These are phyloP conservation scores for Laguncularia racemosa DNA, from an alignment of 345 rosid species.

Conservation along the genomic window DNA sequence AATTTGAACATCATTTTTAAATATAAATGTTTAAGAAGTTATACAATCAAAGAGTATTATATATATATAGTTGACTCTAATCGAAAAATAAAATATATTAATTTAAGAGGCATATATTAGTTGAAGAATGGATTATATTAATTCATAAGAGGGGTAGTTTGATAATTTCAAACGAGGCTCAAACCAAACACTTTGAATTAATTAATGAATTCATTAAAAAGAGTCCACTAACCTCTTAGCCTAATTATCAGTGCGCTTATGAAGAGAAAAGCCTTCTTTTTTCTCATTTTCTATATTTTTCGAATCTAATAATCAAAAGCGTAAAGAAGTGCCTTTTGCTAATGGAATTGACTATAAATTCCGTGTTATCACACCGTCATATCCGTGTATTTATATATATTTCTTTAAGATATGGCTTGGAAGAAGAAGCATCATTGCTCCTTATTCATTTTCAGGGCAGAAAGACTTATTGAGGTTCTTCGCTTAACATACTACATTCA, in stretches of 20 bases:
- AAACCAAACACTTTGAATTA: too few species aligned
- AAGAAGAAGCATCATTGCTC: constrained; percentile 16
- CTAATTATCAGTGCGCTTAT: constrained; percentile 44
- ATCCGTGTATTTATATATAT: background rate
- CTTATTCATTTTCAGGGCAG: constrained; percentile 9
- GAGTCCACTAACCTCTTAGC: constrained; percentile 40
- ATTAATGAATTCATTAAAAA: too few species aligned
- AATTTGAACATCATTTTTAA: too few species aligned
- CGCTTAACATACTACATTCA: too few species aligned
- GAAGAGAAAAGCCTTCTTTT: constrained; percentile 48
- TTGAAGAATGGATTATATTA: too few species aligned
- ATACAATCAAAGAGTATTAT: too few species aligned
- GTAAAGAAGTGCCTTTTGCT: constrained; percentile 16
- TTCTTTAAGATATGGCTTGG: constrained; percentile 4
- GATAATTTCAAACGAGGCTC: too few species aligned
- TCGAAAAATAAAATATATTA: background rate
- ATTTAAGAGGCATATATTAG: too few species aligned
- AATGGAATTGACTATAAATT: constrained; percentile 17
- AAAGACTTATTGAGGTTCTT: background rate
- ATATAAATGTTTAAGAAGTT: too few species aligned
- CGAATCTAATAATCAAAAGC: constrained; percentile 21
- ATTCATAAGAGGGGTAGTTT: too few species aligned
- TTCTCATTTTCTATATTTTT: constrained; percentile 29
- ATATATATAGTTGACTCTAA: too few species aligned
- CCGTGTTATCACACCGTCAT: background rate